These are phyloP conservation scores for Gilbertella persicaria DNA, from an alignment of 371 early-diverging fungal species.

Conservation along the genomic window DNA sequence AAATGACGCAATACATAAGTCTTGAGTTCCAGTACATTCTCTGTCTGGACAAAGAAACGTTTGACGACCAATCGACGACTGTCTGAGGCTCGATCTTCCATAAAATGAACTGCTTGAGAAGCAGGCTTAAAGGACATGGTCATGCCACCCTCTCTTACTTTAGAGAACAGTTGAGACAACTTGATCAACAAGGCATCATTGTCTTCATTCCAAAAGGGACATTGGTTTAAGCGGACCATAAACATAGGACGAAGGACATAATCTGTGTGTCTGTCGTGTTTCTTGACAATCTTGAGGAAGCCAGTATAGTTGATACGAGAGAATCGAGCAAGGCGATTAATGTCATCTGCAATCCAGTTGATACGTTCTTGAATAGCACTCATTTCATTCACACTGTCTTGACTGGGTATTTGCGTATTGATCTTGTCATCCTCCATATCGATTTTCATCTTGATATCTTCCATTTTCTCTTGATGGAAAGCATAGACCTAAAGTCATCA, in stretches of 20 bases:
- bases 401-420: slow-evolving; percentile 49
- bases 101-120: not conserved
- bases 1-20: slow-evolving; percentile 91
- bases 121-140: slow-evolving; percentile 51
- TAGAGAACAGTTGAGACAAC: slow-evolving; percentile 87
- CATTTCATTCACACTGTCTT: slow-evolving; percentile 55
- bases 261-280: slow-evolving; percentile 94
- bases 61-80: slow-evolving; percentile 38
- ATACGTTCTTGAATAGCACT: slow-evolving; percentile 74
- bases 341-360: slow-evolving; percentile 81
- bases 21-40: slow-evolving; percentile 97
- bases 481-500: slow-evolving; percentile 66
- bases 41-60: slow-evolving; percentile 97
- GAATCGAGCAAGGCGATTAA: slow-evolving; percentile 89
- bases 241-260: slow-evolving; percentile 87
- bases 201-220: slow-evolving; percentile 90
- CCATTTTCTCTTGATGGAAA: slow-evolving; percentile 88
- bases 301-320: slow-evolving; percentile 96
- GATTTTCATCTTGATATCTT: slow-evolving; percentile 83
- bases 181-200: slow-evolving; percentile 89
- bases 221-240: slow-evolving; percentile 82
- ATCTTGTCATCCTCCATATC: slow-evolving; percentile 66
- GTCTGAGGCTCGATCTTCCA: not conserved
- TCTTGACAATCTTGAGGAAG: slow-evolving; percentile 96
- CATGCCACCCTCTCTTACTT: slow-evolving; percentile 83